phyloP scores from a whole-genome alignment of 1,284 basidiomycete species.

The Ustilago tritici region DNA sequence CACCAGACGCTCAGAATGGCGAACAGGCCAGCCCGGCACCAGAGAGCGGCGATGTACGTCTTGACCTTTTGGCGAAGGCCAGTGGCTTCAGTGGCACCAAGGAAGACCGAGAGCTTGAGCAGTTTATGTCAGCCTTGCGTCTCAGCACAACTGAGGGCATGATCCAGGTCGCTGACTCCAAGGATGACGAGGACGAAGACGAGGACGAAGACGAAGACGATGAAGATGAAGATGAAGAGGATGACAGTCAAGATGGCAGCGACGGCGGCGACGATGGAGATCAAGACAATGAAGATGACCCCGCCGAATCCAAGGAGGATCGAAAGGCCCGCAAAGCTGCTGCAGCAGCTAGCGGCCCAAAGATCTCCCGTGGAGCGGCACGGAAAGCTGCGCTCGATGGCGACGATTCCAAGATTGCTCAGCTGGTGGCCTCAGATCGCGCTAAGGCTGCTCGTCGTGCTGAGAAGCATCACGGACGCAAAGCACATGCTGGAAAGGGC shows the following conservation, averaged over 20 bases:
- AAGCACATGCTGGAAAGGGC: slow-evolving; percentile 50
- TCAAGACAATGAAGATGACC: slow-evolving; percentile 78
- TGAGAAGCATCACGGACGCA: slow-evolving; percentile 58
- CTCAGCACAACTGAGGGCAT: slow-evolving; percentile 46
- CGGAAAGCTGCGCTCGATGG: slow-evolving; percentile 29
- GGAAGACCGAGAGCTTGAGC: slow-evolving; percentile 56
- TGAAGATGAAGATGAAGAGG: slow-evolving; percentile 38
- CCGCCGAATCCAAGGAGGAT: slow-evolving; percentile 73
- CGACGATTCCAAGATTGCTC: slow-evolving; percentile 44
- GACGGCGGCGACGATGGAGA: slow-evolving; percentile 73
- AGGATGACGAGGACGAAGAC: slow-evolving; percentile 19
- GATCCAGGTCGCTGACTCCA: slow-evolving; percentile 38
- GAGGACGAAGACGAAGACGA: slow-evolving; percentile 20
- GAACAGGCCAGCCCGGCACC: slow-evolving; percentile 8
- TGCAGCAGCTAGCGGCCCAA: slow-evolving; percentile 75
- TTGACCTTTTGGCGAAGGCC: slow-evolving; percentile 62
- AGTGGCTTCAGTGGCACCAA: slow-evolving; percentile 61
- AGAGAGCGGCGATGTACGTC: slow-evolving; percentile 28
- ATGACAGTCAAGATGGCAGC: slow-evolving; percentile 18
- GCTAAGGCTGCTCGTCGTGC: slow-evolving; percentile 43
- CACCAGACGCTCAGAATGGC: slow-evolving; percentile 6
- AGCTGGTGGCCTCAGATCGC: slow-evolving; percentile 56
- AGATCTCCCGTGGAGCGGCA: slow-evolving; percentile 43
- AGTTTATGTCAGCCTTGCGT: slow-evolving; percentile 53
- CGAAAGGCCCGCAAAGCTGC: slow-evolving; percentile 26